Percentiles rank a stretch among this genome's conserved stretches.
phyloP scores from a whole-genome alignment of 2,329 filamentous ascomycete species.

The Xenosphaeropsis pyriputrescens region DNA sequence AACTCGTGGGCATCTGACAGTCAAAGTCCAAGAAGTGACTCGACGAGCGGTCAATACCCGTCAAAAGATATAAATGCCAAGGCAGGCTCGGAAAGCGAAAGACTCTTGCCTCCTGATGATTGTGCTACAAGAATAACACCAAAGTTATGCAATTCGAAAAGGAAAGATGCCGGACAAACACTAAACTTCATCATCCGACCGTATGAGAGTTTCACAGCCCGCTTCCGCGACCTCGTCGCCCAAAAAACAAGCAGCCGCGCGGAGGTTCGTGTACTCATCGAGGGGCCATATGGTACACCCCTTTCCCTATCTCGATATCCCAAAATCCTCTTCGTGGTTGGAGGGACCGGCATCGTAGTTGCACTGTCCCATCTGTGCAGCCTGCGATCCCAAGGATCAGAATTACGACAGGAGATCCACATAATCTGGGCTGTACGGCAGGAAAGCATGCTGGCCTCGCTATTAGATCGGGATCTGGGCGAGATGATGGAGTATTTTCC shows the following conservation, averaged over 20 bases:
- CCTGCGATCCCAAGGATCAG: neutral
- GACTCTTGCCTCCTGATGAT: neutral
- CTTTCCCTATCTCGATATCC: conserved; percentile 22
- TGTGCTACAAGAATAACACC: neutral
- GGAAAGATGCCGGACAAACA: neutral
- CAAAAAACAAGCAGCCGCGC: conserved; percentile 11
- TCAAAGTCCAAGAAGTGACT: neutral
- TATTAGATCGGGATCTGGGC: neutral
- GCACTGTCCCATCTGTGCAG: conserved; percentile 22
- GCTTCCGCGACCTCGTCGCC: conserved; percentile 20
- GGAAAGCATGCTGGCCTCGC: neutral
- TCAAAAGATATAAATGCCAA: neutral
- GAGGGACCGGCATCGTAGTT: conserved; percentile 29
- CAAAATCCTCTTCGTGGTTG: conserved; percentile 26
- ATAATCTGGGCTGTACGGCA: neutral
- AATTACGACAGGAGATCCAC: neutral
- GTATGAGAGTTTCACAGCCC: conserved; percentile 32
- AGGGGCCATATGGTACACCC: conserved; percentile 28
- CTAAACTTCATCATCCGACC: conserved; percentile 33
- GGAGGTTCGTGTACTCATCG: conserved; percentile 21
- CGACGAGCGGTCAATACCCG: conserved; percentile 18
- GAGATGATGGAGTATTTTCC: neutral
- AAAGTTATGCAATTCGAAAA: conserved; percentile 3
- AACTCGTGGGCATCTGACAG: conserved; percentile 29
- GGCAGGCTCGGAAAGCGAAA: neutral